Percentiles rank a stretch among this genome's conserved stretches.
These are phyloP conservation scores for Zizania latifolia DNA, from an alignment of 176 grass and related monocot species.

Conservation along the genomic window DNA sequence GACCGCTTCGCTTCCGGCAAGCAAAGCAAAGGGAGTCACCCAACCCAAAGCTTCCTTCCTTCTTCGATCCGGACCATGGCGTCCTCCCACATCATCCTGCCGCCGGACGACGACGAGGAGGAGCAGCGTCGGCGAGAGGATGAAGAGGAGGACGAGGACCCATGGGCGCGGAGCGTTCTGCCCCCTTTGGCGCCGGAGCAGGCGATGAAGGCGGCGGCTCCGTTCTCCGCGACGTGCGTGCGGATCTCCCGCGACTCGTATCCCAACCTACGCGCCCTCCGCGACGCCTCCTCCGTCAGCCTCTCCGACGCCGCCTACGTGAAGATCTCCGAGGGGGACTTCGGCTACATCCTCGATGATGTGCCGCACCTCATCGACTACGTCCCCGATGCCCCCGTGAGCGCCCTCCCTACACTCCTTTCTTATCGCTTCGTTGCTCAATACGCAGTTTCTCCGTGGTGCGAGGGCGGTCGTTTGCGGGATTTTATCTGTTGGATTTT, in stretches of 20 bases:
- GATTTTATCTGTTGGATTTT: neutral
- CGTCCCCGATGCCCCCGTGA: constrained; percentile 70
- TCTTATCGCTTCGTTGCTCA: neutral
- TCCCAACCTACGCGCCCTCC: constrained; percentile 69
- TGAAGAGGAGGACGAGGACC: constrained; percentile 8
- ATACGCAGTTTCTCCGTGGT: neutral
- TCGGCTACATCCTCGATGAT: constrained; percentile 86
- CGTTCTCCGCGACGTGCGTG: constrained; percentile 76
- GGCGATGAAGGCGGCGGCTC: constrained; percentile 19
- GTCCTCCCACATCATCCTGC: constrained; percentile 54
- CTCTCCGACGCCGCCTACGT: constrained; percentile 38
- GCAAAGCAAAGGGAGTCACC: too few species aligned
- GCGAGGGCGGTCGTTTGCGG: too few species aligned
- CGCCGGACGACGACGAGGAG: constrained; percentile 37
- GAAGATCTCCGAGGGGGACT: constrained; percentile 69
- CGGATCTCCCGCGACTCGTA: constrained; percentile 83
- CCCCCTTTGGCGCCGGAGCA: neutral
- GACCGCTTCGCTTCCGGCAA: too few species aligned
- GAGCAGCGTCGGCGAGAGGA: neutral
- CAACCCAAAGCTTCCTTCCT: too few species aligned
- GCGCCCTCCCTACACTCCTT: neutral
- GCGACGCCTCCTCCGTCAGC: constrained; percentile 39
- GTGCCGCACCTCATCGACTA: constrained; percentile 87
- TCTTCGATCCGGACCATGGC: constrained; percentile 27
- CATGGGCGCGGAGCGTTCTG: too few species aligned